These are phyloP conservation scores for Lachnellula hyalina DNA, from an alignment of 2,329 filamentous ascomycete genomes.

Conservation along the genomic window DNA sequence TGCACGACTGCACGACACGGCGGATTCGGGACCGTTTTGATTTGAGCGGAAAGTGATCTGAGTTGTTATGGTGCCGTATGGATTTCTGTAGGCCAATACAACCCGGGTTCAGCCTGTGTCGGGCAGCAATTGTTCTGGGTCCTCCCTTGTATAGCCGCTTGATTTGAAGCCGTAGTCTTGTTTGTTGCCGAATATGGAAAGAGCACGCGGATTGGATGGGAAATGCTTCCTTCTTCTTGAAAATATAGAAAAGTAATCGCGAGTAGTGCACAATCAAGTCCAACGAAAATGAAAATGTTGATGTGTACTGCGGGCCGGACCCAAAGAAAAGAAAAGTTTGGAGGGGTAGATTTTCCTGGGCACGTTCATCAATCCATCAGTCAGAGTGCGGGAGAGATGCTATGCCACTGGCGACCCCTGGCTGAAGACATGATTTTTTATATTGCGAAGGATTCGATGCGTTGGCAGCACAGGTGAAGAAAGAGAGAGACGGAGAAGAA, in stretches of 20 bases:
- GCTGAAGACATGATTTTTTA: slow-evolving; percentile 2
- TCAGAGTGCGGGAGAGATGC: background rate
- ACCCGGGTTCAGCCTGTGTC: slow-evolving; percentile 24
- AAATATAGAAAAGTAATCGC: too few species aligned
- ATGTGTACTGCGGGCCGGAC: too few species aligned
- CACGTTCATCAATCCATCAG: background rate
- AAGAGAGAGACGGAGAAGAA: background rate
- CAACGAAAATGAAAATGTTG: too few species aligned
- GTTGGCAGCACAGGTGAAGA: slow-evolving; percentile 6
- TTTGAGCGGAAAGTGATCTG: background rate
- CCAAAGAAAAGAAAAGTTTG: too few species aligned
- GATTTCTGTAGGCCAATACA: background rate
- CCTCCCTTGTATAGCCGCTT: slow-evolving; percentile 7
- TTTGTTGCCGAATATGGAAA: background rate
- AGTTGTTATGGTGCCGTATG: background rate
- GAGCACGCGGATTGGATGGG: background rate
- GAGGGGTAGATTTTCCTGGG: too few species aligned
- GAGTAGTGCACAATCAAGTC: background rate
- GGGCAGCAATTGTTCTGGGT: slow-evolving; percentile 26
- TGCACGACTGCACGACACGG: background rate
- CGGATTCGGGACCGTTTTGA: background rate
- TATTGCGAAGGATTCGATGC: slow-evolving; percentile 14
- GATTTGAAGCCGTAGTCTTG: background rate
- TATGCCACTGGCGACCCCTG: background rate
- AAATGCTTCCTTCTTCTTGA: background rate